Evolutionary conservation across 139 green algal species (phyloP), one percentile per base, ranked within the genome.

Genomic region (Picochlorum sp.): DNA sequence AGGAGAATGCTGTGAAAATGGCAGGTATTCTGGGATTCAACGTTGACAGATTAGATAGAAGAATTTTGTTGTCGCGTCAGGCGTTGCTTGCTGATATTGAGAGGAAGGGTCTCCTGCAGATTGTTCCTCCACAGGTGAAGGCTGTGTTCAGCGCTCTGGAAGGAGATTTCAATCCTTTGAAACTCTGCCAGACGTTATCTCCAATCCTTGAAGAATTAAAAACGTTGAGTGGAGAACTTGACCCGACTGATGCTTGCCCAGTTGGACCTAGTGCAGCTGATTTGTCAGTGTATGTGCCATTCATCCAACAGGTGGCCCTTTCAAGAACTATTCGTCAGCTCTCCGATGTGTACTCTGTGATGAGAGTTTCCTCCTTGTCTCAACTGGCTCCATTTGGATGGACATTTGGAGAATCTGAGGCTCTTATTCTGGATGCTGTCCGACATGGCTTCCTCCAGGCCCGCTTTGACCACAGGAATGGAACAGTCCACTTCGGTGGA

Each of bases 301-400:
- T 63, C 15, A 60, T 82, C 60, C 63, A 80, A 68, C 71, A 83
- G 66, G 81, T 95, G 6, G 83, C 88, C 4, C 79, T 96, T 49
- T 71, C 96, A 65, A 83, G 86, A 24, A 83, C 93, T 75, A 69
- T 98, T 50, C 85, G 94, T 77, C 93, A 98, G 85, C 79, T 98
- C 49, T 80, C 66, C 28, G 74, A 90, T 60, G 85, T 92, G 32
- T 95, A 94, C 80, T 68, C 69, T 10, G 79, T 85, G 4, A 85
- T 95, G 77, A 73, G 68, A 37, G 76, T 95, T 6, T 47, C 63
- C 1, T 63, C 49, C 30, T 69, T 94, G 56, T 64, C 63, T 13
- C 52, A 73, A 51, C 61, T 90, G 70, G 83, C 90, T 44, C 83
- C 85, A 45, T 95, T 90, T 70, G 81, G 34, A 26, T 65, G 58